Base-by-base conservation (phyloP, 2,329 filamentous ascomycete genomes). In the Ceratocystis cacaofunesta region DNA sequence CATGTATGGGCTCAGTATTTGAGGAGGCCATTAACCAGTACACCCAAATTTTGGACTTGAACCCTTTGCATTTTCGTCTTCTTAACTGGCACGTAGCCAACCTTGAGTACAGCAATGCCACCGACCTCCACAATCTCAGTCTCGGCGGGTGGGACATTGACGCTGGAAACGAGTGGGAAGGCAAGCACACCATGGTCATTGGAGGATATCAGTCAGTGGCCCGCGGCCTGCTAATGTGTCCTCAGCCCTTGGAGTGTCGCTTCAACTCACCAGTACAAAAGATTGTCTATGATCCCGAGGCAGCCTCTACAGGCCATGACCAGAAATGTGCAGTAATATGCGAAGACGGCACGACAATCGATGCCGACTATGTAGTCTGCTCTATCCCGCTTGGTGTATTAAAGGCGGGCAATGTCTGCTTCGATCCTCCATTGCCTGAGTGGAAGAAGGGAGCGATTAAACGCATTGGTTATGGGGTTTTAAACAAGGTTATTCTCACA, bases 1-100 rank as follows among this genome's bases (percentile, higher is more conserved):
- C 92, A 28, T 95, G 90, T 0, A 78, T 99, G 10, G 94, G 94
- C 1, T 87, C 87, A n/a, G 88, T 95, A 1, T 88, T 97, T 78
- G 90, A 99, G 71, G 86, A 91, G 69, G 90, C 91, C n/a, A 86
- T 99, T 68, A 82, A 82, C 19, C 92, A 97, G 73, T 99, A 96
- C 73, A 87, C 89, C 71, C 80, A 82, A 41, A 82, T 99, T 61
- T 81, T 97, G 32, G 87, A 95, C 67, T 77, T 99, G 63, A 89
- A 85, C 15, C 83, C 92, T 0, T 89, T 90, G 72, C 94, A 99
- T 71, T 86, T 95, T 75, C 85, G 94, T 58, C 79, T 99, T 17
- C 82, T 97, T 71, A 99, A 96, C 72, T 99, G 94, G 94, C 95
- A 99, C 75, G 88, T 96, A 74, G 95, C 95, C 69, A 99, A 99